Percentiles rank a stretch among this genome's conserved stretches.
Conservation (phyloP, 495 filamentous ascomycete species). For the Aspergillus incahuasiensis region DNA sequence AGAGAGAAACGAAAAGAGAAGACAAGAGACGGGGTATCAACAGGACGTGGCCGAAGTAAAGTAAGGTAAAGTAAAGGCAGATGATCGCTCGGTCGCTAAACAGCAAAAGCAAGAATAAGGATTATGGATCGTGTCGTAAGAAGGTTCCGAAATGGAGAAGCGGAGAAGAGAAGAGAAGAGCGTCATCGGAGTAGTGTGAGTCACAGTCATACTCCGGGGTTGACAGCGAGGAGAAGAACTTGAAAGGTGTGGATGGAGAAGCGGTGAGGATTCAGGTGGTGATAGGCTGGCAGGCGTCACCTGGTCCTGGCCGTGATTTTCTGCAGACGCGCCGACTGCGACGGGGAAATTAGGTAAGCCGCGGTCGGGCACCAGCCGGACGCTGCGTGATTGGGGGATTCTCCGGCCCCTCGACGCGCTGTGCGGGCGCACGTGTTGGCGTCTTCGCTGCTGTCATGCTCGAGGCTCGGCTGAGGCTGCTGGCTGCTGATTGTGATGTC, state of each 20-base stretch:
- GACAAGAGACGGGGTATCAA: constrained; percentile 28
- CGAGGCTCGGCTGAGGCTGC: not conserved
- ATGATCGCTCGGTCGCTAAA: not conserved
- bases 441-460: not conserved
- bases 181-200: constrained; percentile 1
- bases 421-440: not conserved
- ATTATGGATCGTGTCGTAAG: not conserved
- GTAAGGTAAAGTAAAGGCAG: not conserved
- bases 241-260: constrained; percentile 2
- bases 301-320: not conserved
- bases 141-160: constrained; percentile 15
- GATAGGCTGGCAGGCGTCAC: constrained; percentile 1
- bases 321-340: constrained; percentile 20
- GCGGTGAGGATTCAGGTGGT: not conserved
- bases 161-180: constrained; percentile 1
- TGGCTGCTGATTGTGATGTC: not conserved
- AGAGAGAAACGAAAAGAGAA: constrained; percentile 14
- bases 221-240: not conserved
- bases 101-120: not conserved
- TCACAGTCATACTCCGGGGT: constrained; percentile 1
- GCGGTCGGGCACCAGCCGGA: constrained; percentile 16
- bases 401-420: not conserved
- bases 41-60: not conserved
- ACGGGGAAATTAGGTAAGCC: constrained; percentile 23
- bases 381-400: not conserved